phyloP scores from a whole-genome alignment of 139 green algal genomes.

The Tetradesmus lagerheimii region DNA sequence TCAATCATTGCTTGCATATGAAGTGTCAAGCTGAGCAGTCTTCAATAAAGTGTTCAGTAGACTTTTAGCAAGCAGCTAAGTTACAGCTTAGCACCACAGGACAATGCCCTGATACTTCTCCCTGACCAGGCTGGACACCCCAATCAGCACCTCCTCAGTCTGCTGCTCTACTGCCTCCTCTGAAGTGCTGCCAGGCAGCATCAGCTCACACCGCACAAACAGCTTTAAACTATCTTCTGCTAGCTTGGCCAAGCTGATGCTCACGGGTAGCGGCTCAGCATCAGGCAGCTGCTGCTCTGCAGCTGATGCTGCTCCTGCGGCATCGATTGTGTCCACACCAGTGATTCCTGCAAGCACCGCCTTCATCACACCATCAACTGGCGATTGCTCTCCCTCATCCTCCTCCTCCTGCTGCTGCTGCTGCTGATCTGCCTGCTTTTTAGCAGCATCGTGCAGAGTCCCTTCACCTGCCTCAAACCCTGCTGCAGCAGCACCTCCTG shows the following conservation, averaged over 20 bases:
- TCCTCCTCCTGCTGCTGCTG: background rate
- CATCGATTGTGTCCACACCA: background rate
- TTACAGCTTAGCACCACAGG: background rate
- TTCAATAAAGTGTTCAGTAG: no score
- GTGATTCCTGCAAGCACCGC: background rate
- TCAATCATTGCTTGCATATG: no score
- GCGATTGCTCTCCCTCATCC: background rate
- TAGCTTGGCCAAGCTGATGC: background rate
- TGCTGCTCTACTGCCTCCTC: constrained; percentile 1
- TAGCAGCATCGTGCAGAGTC: background rate
- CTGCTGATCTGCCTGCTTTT: background rate
- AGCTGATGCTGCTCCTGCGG: background rate
- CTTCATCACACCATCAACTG: background rate
- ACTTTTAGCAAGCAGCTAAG: no score
- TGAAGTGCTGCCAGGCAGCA: background rate
- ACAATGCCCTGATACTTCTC: constrained; percentile 3
- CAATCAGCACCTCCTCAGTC: background rate
- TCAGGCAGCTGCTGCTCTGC: background rate
- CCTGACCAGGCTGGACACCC: background rate
- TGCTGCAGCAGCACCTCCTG: background rate
- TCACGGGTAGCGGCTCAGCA: background rate
- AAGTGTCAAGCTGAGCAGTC: no score
- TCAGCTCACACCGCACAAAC: constrained; percentile 21
- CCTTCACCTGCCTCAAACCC: background rate
- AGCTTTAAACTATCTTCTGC: background rate